Conservation (phyloP, 2,329 filamentous ascomycete genomes). For the Aspergillus ibericus region DNA sequence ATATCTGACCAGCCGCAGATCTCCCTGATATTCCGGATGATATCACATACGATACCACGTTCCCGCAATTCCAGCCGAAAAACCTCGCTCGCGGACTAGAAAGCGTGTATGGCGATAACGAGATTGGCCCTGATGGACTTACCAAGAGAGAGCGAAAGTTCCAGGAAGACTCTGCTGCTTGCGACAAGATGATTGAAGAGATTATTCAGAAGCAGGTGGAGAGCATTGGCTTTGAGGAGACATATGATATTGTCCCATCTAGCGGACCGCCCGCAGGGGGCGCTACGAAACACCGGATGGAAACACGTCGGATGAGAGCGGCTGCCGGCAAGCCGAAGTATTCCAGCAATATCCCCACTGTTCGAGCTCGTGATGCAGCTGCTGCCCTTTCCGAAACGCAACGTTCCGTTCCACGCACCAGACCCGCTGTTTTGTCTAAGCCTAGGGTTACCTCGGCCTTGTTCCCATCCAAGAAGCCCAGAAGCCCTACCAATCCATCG, state of each 20-base stretch:
- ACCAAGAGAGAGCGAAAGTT: constrained; percentile 67
- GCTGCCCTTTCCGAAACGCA: constrained; percentile 37
- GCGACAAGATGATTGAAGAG: constrained; percentile 64
- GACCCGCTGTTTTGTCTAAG: constrained; percentile 30
- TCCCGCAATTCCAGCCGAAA: constrained; percentile 54
- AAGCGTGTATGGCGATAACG: constrained; percentile 50
- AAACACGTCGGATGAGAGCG: constrained; percentile 27
- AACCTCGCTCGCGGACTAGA: constrained; percentile 56
- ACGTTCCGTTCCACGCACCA: constrained; percentile 34
- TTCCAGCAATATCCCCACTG: constrained; percentile 37
- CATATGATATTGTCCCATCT: constrained; percentile 52
- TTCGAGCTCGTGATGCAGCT: constrained; percentile 44
- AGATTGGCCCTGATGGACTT: constrained; percentile 57
- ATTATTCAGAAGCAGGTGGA: constrained; percentile 67
- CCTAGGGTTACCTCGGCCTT: constrained; percentile 35
- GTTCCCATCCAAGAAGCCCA: constrained; percentile 42
- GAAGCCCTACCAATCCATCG: constrained; percentile 51
- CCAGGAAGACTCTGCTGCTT: constrained; percentile 63
- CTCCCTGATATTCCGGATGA: constrained; percentile 49
- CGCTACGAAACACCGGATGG: constrained; percentile 26
- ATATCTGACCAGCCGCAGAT: constrained; percentile 38
- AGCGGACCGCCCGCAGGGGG: constrained; percentile 38
- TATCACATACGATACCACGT: constrained; percentile 49
- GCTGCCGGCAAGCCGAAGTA: constrained; percentile 25
- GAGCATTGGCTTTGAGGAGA: constrained; percentile 61